Conservation (phyloP, 345 rosid species). For the Rhizophora mangle region DNA sequence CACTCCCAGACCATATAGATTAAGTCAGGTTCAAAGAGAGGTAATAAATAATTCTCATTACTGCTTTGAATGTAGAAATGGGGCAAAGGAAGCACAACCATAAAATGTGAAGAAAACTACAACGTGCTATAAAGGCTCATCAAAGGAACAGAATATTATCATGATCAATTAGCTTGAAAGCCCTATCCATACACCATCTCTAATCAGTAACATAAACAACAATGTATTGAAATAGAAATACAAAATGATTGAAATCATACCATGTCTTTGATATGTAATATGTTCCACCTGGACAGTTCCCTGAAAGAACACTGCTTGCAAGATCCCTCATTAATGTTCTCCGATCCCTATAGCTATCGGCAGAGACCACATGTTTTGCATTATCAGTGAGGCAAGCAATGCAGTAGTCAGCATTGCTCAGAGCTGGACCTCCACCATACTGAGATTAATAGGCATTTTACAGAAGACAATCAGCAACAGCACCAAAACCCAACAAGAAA, state of each 20-base stretch:
- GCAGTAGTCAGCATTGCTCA: conserved; percentile 71
- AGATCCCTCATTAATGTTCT: conserved; percentile 71
- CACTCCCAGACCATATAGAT: neutral
- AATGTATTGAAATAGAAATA: conserved; percentile 8
- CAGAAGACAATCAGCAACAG: conserved; percentile 22
- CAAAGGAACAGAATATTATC: conserved; percentile 3
- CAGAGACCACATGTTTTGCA: conserved; percentile 62
- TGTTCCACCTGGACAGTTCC: conserved; percentile 62
- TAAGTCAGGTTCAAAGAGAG: neutral
- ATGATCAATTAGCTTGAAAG: neutral
- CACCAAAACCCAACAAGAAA: neutral
- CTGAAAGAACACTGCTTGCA: conserved; percentile 57
- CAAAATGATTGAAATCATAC: conserved; percentile 39
- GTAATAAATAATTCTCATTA: neutral
- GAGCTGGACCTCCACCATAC: conserved; percentile 78
- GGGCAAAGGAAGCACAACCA: conserved; percentile 1
- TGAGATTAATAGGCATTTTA: conserved; percentile 27
- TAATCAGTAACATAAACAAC: conserved; percentile 6
- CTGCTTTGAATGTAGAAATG: neutral
- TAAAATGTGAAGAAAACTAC: neutral
- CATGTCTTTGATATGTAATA: conserved; percentile 77
- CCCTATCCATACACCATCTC: neutral
- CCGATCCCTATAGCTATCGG: conserved; percentile 90
- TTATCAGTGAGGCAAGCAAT: conserved; percentile 71
- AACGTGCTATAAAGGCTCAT: neutral